Percentiles rank a stretch among this genome's conserved stretches.
phyloP scores from a whole-genome alignment of 495 filamentous ascomycete genomes.

The Penicillium argentinense region DNA sequence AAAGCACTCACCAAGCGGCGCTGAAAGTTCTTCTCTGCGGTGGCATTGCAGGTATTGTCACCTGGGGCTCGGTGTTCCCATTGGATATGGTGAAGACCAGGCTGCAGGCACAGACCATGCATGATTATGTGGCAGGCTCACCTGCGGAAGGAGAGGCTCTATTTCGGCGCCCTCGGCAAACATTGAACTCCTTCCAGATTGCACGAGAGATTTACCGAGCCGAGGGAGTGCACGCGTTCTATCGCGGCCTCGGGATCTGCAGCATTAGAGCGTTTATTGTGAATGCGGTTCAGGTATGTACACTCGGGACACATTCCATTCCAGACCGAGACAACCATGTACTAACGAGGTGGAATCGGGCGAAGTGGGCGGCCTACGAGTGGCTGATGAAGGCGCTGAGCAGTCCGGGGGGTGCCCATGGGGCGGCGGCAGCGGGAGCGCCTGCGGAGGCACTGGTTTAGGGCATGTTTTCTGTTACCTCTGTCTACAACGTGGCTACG shows the following conservation, averaged over 20 bases:
- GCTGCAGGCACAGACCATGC: conserved; percentile 65
- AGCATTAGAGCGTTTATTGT: conserved; percentile 83
- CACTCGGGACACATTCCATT: not conserved
- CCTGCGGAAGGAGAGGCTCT: conserved; percentile 30
- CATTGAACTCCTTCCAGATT: conserved; percentile 58
- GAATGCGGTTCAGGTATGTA: conserved; percentile 62
- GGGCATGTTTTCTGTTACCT: no score
- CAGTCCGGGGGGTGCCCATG: conserved; percentile 7
- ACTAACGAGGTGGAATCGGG: not conserved
- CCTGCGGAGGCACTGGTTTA: no score
- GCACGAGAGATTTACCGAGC: conserved; percentile 60
- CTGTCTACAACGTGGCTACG: not conserved
- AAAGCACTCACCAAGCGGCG: conserved; percentile 48
- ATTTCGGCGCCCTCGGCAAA: conserved; percentile 17
- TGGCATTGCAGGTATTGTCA: conserved; percentile 78
- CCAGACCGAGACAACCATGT: conserved; percentile 5
- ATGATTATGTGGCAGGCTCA: conserved; percentile 22
- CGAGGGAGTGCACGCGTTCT: conserved; percentile 70
- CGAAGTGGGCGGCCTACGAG: conserved; percentile 87
- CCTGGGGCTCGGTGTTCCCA: conserved; percentile 85
- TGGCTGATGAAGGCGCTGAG: conserved; percentile 63
- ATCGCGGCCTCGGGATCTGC: conserved; percentile 74
- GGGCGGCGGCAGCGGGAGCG: not conserved
- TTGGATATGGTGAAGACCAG: conserved; percentile 88
- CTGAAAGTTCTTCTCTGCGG: conserved; percentile 74